These are phyloP conservation scores for Avena atlantica DNA, from an alignment of 176 grass and related monocot species.

Conservation along the genomic window DNA sequence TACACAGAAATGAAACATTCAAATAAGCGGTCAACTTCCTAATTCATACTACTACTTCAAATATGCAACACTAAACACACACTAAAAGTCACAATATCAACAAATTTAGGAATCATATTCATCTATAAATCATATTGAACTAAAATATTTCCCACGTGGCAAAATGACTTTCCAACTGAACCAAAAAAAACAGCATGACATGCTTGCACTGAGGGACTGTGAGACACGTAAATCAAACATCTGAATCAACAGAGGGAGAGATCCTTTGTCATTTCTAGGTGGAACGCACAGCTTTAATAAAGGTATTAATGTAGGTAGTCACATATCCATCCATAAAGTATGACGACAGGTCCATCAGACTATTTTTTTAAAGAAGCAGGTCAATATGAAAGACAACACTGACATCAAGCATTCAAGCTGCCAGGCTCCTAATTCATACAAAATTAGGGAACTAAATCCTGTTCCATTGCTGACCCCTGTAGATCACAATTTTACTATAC, in stretches of 20 bases:
- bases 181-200: neutral
- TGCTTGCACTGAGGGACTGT: neutral
- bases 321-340: constrained; percentile 19
- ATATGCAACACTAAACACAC: neutral
- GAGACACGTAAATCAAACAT: constrained; percentile 21
- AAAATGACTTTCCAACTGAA: neutral
- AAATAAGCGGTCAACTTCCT: neutral
- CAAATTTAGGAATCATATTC: neutral
- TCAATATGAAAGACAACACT: neutral
- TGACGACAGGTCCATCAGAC: neutral
- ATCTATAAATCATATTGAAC: neutral
- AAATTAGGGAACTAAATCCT: neutral
- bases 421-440: neutral
- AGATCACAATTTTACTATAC: neutral
- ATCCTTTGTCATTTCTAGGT: neutral
- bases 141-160: constrained; percentile 8
- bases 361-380: neutral
- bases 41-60: constrained; percentile 8
- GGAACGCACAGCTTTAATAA: neutral
- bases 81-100: neutral
- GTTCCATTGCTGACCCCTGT: neutral
- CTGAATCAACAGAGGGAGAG: neutral
- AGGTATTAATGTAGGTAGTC: constrained; percentile 20
- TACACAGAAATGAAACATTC: constrained; percentile 24
- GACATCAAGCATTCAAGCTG: constrained; percentile 9